Conservation (phyloP, 2,329 filamentous ascomycete genomes). For the Aureobasidium mangrovei region DNA sequence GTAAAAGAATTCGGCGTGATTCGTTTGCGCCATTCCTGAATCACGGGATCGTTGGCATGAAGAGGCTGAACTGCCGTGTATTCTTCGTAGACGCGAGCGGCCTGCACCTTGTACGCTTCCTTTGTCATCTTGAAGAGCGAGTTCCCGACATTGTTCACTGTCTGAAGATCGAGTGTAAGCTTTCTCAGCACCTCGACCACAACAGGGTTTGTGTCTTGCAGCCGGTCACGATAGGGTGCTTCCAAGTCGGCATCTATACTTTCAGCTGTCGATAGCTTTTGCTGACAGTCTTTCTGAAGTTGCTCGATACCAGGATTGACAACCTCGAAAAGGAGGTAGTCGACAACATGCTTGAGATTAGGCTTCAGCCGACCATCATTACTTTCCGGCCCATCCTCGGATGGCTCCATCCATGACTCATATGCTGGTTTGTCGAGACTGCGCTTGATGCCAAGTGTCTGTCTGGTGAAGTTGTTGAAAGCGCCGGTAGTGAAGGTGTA, state of each 20-base stretch:
- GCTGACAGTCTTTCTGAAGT: constrained; percentile 15
- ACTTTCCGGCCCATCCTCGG: constrained; percentile 16
- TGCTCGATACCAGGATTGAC: constrained; percentile 20
- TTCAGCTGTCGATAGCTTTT: neutral
- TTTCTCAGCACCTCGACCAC: neutral
- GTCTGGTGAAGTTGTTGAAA: constrained; percentile 45
- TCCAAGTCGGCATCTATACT: constrained; percentile 1
- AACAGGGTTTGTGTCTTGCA: neutral
- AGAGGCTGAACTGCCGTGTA: constrained; percentile 19
- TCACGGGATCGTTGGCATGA: constrained; percentile 12
- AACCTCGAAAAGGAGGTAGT: constrained; percentile 40
- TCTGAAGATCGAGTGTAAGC: neutral
- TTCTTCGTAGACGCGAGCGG: neutral
- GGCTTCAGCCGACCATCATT: neutral
- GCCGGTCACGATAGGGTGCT: neutral
- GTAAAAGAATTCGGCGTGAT: constrained; percentile 18
- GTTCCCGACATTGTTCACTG: neutral
- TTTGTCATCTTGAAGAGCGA: neutral
- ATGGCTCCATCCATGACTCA: constrained; percentile 21
- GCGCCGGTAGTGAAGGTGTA: constrained; percentile 39
- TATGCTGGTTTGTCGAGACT: constrained; percentile 30
- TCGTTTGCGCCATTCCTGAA: constrained; percentile 18
- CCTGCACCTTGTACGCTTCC: neutral
- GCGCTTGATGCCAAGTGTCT: constrained; percentile 44
- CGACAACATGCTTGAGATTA: constrained; percentile 46